Conservation (phyloP, 1,284 basidiomycete genomes). For the Ustilago shanxiensis region DNA sequence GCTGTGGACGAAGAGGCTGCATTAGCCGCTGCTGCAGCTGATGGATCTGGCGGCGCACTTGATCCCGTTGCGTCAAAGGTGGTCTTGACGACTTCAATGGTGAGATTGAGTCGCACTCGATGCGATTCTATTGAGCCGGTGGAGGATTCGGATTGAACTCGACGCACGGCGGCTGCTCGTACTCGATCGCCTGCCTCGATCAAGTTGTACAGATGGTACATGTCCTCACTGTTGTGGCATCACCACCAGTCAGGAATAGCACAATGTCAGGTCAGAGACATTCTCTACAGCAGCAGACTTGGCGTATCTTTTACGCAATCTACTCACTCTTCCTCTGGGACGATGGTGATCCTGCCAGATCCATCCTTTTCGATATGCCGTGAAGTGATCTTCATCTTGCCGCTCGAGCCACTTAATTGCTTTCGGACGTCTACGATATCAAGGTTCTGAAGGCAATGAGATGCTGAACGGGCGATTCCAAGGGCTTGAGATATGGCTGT, state of each 20-base stretch:
- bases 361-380: slow-evolving; percentile 68
- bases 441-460: no score
- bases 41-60: slow-evolving; percentile 61
- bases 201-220: slow-evolving; percentile 99
- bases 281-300: no score
- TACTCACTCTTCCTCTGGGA: slow-evolving; percentile 68
- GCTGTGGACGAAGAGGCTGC: slow-evolving; percentile 28
- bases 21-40: slow-evolving; percentile 30
- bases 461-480: not conserved
- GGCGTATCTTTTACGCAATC: no score
- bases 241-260: no score
- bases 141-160: slow-evolving; percentile 79
- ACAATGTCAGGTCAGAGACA: not conserved
- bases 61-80: slow-evolving; percentile 68
- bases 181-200: slow-evolving; percentile 85
- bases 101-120: slow-evolving; percentile 86
- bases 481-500: not conserved
- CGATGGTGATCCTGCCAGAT: slow-evolving; percentile 63
- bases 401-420: not conserved
- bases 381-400: slow-evolving; percentile 65
- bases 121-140: slow-evolving; percentile 95
- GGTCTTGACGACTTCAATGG: slow-evolving; percentile 80
- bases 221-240: slow-evolving; percentile 84
- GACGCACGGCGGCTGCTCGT: slow-evolving; percentile 87
- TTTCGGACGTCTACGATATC: no score